Evolutionary conservation across 1,284 basidiomycete species (phyloP), one percentile per base, ranked within the genome.

Genomic region (Mycosarcoma mackinlayi): DNA sequence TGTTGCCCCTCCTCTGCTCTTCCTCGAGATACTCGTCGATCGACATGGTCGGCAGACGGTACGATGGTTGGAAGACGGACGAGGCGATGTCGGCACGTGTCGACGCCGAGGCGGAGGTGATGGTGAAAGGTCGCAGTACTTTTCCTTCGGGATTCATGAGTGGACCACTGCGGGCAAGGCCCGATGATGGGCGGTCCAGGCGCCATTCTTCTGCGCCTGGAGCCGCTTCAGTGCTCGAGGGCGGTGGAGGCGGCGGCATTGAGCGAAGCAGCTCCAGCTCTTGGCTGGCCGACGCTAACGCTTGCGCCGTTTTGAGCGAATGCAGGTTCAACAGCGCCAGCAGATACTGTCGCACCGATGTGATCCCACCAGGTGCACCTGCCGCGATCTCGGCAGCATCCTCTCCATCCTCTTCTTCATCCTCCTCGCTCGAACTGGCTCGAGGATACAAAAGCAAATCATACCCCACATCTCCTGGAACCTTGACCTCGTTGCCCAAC

Each of bases 21-120:
- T 94, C 89, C 72, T 91, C 89, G 21, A 98, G 87, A 80, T 95
- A 98, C 83, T 98, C 92, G 79, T 98, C 95, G 73, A 98, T 89
- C 1, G 91, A 88, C 96, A 99, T 98, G 0, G 93, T 95, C 3
- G 95, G 95, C 27, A 98, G 85, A 21, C 91, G 88, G 82, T 97
- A 89, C n/a, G 88, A 88, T 4, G 92, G 88, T 14, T 89, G 87
- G 84, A 98, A 98, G 3, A 98, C 94, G 77, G 92, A 88, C 0
- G 91, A 4, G 80, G 79, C 72, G 87, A 91, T 14, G 93, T 87
- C 71, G 90, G 89, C 13, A 19, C 56, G 52, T 0, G 48, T 18
- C n/a, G n/a, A n/a, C n/a, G n/a, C n/a, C n/a, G n/a, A n/a, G 14
- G 51, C 42, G 21, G 47, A 25, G 13, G 73, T 75, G 48, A 82